Evolutionary conservation across 129 eudicot species (phyloP), one percentile per base, ranked within the genome.

Genomic region (Apium graveolens): DNA sequence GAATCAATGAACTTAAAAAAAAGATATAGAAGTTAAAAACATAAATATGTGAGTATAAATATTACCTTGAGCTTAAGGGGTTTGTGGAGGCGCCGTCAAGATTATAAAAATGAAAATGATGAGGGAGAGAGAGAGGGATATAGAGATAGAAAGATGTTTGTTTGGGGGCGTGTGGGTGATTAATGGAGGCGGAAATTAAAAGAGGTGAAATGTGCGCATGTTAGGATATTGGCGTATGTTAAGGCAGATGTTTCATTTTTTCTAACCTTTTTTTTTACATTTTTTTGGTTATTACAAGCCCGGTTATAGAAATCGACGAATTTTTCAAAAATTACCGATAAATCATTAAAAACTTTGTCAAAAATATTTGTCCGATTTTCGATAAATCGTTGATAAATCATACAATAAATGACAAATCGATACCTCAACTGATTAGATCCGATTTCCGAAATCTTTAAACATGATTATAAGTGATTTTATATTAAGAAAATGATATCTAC

Each of bases 81-180:
- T 84, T 90, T 85, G 57, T 66, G 70, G 80, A 66, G 84, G 89
- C 87, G 91, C 86, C 90, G 90, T 86, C 87, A 77, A 60, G 48
- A 41, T 70, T 79, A 57, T 82, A 66, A 80, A 70, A 77, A 82
- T n/a, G 68, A 66, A 66, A 66, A 66, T 66, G 72, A 66, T 31
- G 72, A 31, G 68, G 7, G 34, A 13, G n/a, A n/a, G n/a, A n/a
- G n/a, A n/a, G 72, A 31, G 68, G 24, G 71, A 65, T 44, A 71
- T 29, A 62, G 18, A 11, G 51, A 24, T 39, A 43, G 51, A 76
- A 43, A 70, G 62, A n/a, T 26, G 68, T 60, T 60, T 44, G 74
- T 37, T 20, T 35, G 80, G 39, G 89, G 73, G 90, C 81, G 82
- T 74, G 85, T 82, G 85, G 81, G 45, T 31, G 85, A 39, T 73